Base-by-base conservation (phyloP, 306 rosid species). In the Cucurbita maxima region DNA sequence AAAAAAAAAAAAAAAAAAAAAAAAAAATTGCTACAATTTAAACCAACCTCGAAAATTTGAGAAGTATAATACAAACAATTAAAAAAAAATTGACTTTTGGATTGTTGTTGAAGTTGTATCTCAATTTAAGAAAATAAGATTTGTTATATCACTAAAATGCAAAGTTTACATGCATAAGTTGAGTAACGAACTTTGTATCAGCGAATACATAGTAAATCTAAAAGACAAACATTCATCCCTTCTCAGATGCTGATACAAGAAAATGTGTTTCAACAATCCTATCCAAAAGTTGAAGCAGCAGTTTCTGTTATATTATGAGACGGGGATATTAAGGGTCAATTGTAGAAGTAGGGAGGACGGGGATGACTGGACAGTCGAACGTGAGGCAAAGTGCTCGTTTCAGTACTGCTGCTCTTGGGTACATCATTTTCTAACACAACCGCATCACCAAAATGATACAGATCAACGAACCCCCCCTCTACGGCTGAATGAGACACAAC, bases 391-490 rank as follows among this genome's bases (percentile, higher is more conserved):
- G 40, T 54, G 5, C 36, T 6, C 13, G 54, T 68, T 47, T 45
- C 11, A 45, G 57, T 45, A 15, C 18, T 62, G 8, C 20, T 22
- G 40, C 41, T 47, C 56, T 68, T 68, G 40, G 52, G 57, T 22
- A 13, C 7, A 18, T 48, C 73, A 47, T 38, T 20, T 18, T 87
- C 91, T 1, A 72, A 83, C 20, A 87, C 84, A 57, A 84, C 70
- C 3, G 51, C 13, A 79, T 87, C 91, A 0, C 87, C 88, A 69
- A 85, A 87, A 54, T 85, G 62, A 78, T 87, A 87, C 73, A 87
- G 84, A 85, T 58, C 69, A 38, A 79, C 18, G 8, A 67, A 45
- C 37, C 55, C 56, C 5, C 55, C 56, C 5, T 67, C 41, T 67
- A 67, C 14, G 6, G 73, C 71, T 18, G 51, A 63, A 51, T 64